Percentiles rank a stretch among this genome's conserved stretches.
These are phyloP conservation scores for Pinus tabuliformis DNA, from an alignment of 75 land plant species.

Conservation along the genomic window DNA sequence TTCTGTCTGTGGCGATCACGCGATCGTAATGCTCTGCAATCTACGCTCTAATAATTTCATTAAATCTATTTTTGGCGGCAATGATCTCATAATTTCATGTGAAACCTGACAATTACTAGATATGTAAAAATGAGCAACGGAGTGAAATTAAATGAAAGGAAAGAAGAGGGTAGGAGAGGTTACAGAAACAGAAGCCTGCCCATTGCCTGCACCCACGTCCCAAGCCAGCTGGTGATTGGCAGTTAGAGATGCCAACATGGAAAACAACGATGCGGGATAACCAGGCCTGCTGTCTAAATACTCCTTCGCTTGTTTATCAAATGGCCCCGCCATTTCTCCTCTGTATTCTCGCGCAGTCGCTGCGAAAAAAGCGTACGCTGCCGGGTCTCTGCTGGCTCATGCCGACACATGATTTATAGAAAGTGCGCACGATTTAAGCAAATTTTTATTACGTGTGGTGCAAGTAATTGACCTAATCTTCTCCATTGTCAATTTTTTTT, in stretches of 20 bases:
- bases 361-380: too few relatives aligned
- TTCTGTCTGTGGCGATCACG: conserved; percentile 34
- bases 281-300: conserved; percentile 34
- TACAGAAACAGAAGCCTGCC: conserved; percentile 47
- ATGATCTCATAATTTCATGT: too few relatives aligned
- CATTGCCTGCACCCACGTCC: conserved; percentile 58
- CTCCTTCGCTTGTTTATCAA: conserved; percentile 35
- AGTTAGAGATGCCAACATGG: conserved; percentile 31
- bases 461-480: too few relatives aligned
- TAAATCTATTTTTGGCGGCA: not conserved
- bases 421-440: too few relatives aligned
- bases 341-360: too few relatives aligned
- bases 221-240: conserved; percentile 32
- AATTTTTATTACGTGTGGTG: too few relatives aligned
- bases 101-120: too few relatives aligned
- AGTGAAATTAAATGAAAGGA: too few relatives aligned
- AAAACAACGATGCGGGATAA: conserved; percentile 31
- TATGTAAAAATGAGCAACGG: not conserved
- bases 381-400: too few relatives aligned
- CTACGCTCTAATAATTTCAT: not conserved
- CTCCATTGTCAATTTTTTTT: too few relatives aligned
- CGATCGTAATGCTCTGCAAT: conserved; percentile 26
- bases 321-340: conserved; percentile 23
- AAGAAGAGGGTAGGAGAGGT: not conserved
- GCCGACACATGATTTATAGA: too few relatives aligned